phyloP scores from a whole-genome alignment of 805 yeast genomes.

The Schwanniomyces vanrijiae region DNA sequence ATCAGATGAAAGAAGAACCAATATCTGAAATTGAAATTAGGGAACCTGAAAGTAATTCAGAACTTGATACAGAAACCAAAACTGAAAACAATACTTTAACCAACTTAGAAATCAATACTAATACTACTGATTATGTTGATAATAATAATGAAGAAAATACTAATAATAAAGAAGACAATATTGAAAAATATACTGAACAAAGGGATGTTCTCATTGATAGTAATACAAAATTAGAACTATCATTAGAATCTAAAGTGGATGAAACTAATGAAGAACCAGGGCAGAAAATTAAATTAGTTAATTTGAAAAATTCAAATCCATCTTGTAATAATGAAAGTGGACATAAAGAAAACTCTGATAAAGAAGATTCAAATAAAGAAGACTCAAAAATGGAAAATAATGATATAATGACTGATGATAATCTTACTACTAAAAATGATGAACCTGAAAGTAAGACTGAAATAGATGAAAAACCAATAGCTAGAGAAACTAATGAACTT shows the following conservation, averaged over 20 bases:
- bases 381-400: not conserved
- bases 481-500: not conserved
- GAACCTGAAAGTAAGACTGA: not conserved
- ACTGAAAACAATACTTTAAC: conserved; percentile 2
- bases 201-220: too few relatives aligned
- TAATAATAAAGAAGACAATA: not conserved
- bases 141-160: not conserved
- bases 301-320: not conserved
- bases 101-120: not conserved
- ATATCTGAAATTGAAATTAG: not conserved
- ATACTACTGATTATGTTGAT: too few relatives aligned
- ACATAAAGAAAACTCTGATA: conserved; percentile 4
- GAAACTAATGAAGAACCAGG: not conserved
- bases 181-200: not conserved
- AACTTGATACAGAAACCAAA: not conserved
- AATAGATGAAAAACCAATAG: not conserved
- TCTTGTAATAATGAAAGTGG: not conserved
- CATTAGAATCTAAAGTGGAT: too few relatives aligned
- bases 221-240: too few relatives aligned
- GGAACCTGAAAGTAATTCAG: not conserved
- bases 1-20: conserved; percentile 6
- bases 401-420: not conserved
- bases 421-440: not conserved
- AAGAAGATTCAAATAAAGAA: not conserved
- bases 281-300: not conserved